These are phyloP conservation scores for Inga oerstediana DNA, from an alignment of 306 rosid species.

Conservation along the genomic window DNA sequence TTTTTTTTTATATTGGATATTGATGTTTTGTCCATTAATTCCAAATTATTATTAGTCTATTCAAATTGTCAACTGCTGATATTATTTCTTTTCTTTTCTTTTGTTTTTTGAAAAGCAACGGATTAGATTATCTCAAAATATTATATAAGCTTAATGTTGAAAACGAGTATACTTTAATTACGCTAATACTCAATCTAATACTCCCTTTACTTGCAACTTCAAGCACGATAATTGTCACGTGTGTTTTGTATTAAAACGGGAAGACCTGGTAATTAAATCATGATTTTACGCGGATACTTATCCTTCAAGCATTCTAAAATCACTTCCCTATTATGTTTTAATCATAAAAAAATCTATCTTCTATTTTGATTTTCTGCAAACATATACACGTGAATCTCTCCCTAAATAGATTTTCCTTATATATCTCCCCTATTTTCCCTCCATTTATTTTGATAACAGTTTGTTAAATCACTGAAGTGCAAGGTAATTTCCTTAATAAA, in stretches of 20 bases:
- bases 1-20: background rate
- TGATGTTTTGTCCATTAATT: background rate
- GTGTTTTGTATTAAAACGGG: background rate
- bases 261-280: background rate
- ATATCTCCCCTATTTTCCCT: too few relatives aligned
- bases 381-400: too few relatives aligned
- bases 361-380: too few relatives aligned
- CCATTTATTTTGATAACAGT: too few relatives aligned
- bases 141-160: background rate
- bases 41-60: background rate
- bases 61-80: background rate
- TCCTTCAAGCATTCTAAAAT: background rate
- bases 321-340: too few relatives aligned
- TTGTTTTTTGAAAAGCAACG: background rate
- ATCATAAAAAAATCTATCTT: too few relatives aligned
- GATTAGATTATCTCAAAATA: background rate
- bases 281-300: background rate
- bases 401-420: too few relatives aligned
- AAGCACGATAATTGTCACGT: background rate
- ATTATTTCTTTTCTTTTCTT: too few relatives aligned
- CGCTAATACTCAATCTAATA: background rate
- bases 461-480: background rate
- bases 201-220: too few relatives aligned
- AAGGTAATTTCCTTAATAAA: background rate
- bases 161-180: background rate